Conservation (phyloP, 2,329 filamentous ascomycete genomes). For the Clonostachys rosea region DNA sequence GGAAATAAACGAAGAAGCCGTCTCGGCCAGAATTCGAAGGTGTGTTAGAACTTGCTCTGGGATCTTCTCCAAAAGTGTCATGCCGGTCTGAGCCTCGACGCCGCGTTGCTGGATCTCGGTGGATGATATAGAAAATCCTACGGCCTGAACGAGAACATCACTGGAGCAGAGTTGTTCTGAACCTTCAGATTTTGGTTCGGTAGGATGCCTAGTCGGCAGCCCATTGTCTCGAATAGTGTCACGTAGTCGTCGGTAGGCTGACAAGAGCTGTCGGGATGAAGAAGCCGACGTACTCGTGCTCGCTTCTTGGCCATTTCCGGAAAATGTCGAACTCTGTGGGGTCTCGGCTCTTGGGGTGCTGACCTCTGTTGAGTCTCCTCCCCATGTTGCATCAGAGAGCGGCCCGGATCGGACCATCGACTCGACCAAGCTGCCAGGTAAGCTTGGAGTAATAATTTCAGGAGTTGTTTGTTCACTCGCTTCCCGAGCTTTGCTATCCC, state of each 20-base stretch:
- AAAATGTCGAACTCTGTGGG: not conserved
- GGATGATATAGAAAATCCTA: slow-evolving; percentile 82
- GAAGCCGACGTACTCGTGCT: slow-evolving; percentile 20
- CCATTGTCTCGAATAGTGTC: slow-evolving; percentile 54
- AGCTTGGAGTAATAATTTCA: slow-evolving; percentile 24
- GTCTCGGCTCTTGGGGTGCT: not conserved
- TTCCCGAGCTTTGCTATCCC: slow-evolving; percentile 30
- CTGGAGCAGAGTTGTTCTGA: slow-evolving; percentile 44
- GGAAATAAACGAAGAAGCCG: slow-evolving; percentile 77
- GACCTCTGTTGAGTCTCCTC: too few species aligned
- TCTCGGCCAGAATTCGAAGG: slow-evolving; percentile 83
- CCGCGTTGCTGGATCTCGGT: slow-evolving; percentile 92
- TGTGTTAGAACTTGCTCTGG: slow-evolving; percentile 82
- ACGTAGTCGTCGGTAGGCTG: slow-evolving; percentile 55
- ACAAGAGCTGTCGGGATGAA: slow-evolving; percentile 48
- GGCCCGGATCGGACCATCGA: slow-evolving; percentile 27
- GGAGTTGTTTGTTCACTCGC: slow-evolving; percentile 19
- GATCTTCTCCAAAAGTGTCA: slow-evolving; percentile 77
- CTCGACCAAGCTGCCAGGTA: slow-evolving; percentile 29
- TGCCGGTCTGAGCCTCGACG: slow-evolving; percentile 65
- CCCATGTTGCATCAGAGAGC: slow-evolving; percentile 35
- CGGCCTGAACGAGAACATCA: slow-evolving; percentile 58
- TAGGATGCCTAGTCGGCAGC: slow-evolving; percentile 33
- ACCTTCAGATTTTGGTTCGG: slow-evolving; percentile 17
- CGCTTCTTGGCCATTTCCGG: not conserved